Conservation (phyloP, 2,329 filamentous ascomycete species). For the Fusarium verrucosum region DNA sequence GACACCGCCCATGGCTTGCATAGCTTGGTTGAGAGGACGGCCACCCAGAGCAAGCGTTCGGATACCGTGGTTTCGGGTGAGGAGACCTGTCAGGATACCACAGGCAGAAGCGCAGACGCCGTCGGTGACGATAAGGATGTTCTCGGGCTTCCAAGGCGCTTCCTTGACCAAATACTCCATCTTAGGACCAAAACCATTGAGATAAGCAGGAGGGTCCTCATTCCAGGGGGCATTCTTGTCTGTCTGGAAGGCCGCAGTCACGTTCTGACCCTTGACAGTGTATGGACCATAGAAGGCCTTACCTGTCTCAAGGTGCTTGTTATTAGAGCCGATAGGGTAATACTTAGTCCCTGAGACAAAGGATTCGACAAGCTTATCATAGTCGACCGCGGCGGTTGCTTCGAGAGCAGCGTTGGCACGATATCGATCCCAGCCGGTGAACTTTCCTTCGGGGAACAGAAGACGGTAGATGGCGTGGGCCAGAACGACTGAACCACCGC, state of each 20-base stretch:
- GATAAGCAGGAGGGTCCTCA: slow-evolving; percentile 13
- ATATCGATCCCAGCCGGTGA: slow-evolving; percentile 32
- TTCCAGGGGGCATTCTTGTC: slow-evolving; percentile 29
- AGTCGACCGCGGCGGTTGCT: slow-evolving; percentile 30
- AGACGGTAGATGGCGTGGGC: slow-evolving; percentile 36
- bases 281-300: slow-evolving; percentile 40
- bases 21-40: slow-evolving; percentile 61
- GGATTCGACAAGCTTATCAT: slow-evolving; percentile 17
- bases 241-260: slow-evolving; percentile 33
- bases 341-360: slow-evolving; percentile 19
- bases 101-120: slow-evolving; percentile 41
- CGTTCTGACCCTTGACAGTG: slow-evolving; percentile 30
- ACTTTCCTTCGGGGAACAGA: slow-evolving; percentile 36
- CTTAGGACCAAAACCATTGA: slow-evolving; percentile 34
- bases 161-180: slow-evolving; percentile 23
- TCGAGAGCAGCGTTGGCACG: slow-evolving; percentile 37
- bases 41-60: slow-evolving; percentile 66
- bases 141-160: slow-evolving; percentile 39
- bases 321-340: slow-evolving; percentile 24
- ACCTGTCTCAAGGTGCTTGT: slow-evolving; percentile 28
- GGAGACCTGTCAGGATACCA: slow-evolving; percentile 41
- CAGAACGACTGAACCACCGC: slow-evolving; percentile 36
- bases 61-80: slow-evolving; percentile 48
- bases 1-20: slow-evolving; percentile 72
- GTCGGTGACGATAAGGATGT: slow-evolving; percentile 40